A percentile compares a stretch with the other conserved stretches of the same genome.
phyloP scores from a whole-genome alignment of 1,284 basidiomycete genomes.

The Trichosporon asahii region DNA sequence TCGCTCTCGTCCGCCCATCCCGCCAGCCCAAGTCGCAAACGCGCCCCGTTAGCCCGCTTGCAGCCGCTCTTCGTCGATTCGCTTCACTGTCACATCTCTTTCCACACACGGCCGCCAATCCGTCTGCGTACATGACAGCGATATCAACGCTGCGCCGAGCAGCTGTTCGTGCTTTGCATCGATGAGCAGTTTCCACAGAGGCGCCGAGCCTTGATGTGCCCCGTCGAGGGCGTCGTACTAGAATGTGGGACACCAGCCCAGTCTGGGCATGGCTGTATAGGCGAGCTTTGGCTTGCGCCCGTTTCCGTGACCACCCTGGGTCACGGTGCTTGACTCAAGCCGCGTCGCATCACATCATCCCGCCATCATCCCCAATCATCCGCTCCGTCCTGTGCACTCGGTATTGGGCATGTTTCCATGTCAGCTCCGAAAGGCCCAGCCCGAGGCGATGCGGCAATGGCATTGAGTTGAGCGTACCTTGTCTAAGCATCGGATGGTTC shows the following conservation, averaged over 20 bases:
- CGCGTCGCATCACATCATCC: background rate
- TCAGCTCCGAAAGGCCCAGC: background rate
- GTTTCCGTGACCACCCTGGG: background rate
- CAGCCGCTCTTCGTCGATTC: background rate
- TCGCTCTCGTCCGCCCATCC: background rate
- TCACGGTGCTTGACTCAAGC: background rate
- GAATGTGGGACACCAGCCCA: background rate
- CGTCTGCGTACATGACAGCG: background rate
- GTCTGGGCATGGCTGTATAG: background rate
- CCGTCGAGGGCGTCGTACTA: background rate
- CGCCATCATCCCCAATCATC: background rate
- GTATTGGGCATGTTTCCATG: background rate
- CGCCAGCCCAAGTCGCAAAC: background rate
- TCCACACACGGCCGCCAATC: background rate
- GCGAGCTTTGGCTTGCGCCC: background rate
- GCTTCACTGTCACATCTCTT: background rate
- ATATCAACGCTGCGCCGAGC: background rate
- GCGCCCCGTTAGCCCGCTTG: background rate
- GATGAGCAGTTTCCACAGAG: background rate
- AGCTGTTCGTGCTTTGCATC: background rate
- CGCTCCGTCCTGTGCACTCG: background rate
- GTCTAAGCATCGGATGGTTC: background rate
- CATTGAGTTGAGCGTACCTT: background rate
- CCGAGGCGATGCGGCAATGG: background rate
- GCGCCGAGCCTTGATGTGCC: background rate